Base-by-base conservation (phyloP, 352 stramenopile species). In the Saprolegnia diclina region DNA sequence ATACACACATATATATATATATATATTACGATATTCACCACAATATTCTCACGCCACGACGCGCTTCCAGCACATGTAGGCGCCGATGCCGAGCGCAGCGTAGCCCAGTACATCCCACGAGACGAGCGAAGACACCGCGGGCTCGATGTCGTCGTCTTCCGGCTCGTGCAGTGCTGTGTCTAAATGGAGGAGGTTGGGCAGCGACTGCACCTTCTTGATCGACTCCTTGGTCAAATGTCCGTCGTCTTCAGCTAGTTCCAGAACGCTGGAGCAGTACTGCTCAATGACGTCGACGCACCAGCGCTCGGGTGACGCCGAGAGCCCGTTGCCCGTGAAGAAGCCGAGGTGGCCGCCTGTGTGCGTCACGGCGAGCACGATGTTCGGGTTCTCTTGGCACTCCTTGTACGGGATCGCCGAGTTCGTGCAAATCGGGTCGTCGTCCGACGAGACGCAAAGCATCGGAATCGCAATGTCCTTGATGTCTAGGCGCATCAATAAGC, bases 311-410 rank as follows among this genome's bases (percentile, higher is more conserved):
- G n/a, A 10, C 11, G 37, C 24, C 11, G n/a, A 62, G 35, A 59
- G 22, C 24, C 42, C 32, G 29, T 55, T 14, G 62, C 79, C 54
- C 67, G 89, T 78, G 63, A 87, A 91, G 63, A 90, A 93, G 0
- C 72, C 81, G 54, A 93, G 74, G 71, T 91, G 85, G 21, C 83
- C 83, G 40, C 85, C 83, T 2, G 65, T 74, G 24, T 83, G 79
- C 24, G 85, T 93, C 42, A 79, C 76, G 38, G 74, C 85, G 22
- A 93, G 67, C 42, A 93, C 88, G 56, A 90, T 74, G n/a, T 85
- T 79, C 9, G 77, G 66, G 62, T 88, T 93, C 18, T 67, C 71
- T 44, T 74, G 24, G 5, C 82, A 76, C 24, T 81, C 68, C 7
- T 46, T 11, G 73, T 73, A 54, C 67, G 68, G 29, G 46, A 75